A percentile compares a stretch with the other conserved stretches of the same genome.
phyloP scores from a whole-genome alignment of 495 filamentous ascomycete genomes.

The Penicillium manginii region DNA sequence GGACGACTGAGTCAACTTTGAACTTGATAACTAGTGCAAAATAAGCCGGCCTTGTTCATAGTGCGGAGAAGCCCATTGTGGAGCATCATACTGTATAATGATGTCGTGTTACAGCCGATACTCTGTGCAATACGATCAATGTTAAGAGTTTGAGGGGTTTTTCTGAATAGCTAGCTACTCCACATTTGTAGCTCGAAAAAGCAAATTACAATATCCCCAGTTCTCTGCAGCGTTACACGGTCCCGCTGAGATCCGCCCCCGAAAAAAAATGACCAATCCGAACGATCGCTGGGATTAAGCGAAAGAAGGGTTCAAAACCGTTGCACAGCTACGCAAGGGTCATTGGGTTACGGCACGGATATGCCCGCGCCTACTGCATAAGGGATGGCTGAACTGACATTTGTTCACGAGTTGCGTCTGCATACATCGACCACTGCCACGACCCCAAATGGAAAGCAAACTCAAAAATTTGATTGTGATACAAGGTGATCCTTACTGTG shows the following conservation, averaged over 20 bases:
- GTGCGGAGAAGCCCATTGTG: neutral
- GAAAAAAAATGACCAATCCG: neutral
- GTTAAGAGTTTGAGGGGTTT: neutral
- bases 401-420: neutral
- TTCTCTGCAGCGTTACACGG: neutral
- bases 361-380: neutral
- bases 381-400: neutral
- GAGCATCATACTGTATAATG: neutral
- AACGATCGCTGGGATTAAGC: neutral
- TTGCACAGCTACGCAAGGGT: neutral
- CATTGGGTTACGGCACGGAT: neutral
- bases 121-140: neutral
- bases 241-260: neutral
- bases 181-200: neutral
- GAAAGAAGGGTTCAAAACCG: neutral
- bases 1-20: neutral
- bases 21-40: neutral
- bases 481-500: neutral
- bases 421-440: neutral
- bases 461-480: neutral
- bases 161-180: neutral
- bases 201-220: neutral
- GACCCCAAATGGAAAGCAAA: neutral
- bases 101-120: neutral
- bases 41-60: no score